A percentile compares a stretch with the other conserved stretches of the same genome.
Conservation (phyloP, 2,329 filamentous ascomycete genomes). For the Beauveria rudraprayagi region DNA sequence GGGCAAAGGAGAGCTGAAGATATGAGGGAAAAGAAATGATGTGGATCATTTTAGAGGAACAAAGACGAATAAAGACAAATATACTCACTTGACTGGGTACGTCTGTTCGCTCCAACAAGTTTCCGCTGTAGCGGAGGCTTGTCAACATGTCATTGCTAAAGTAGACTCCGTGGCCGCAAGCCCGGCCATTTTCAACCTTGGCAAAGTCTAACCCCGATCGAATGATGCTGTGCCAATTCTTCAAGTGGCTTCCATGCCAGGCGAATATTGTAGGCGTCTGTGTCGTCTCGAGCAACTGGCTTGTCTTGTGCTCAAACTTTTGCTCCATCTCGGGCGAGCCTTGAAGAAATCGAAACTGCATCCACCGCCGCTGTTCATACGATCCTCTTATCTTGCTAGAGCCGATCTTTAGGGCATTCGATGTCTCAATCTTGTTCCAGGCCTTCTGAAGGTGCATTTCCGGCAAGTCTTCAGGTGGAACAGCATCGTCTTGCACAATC, state of each 20-base stretch:
- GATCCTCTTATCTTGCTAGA: no score
- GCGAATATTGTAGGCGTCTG: conserved; percentile 66
- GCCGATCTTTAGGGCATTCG: conserved; percentile 31
- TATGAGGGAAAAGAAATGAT: no score
- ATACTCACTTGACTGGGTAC: no score
- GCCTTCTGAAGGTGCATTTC: conserved; percentile 2
- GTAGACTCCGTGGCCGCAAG: conserved; percentile 75
- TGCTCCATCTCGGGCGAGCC: conserved; percentile 82
- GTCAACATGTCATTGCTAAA: conserved; percentile 54
- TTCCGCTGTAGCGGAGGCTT: conserved; percentile 43
- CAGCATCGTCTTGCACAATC: conserved; percentile 63
- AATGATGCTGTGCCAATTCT: conserved; percentile 87
- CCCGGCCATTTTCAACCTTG: conserved; percentile 53
- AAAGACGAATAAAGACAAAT: no score
- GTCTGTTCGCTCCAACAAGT: no score
- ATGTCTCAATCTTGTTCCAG: conserved; percentile 36
- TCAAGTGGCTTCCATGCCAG: conserved; percentile 71
- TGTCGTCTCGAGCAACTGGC: conserved; percentile 38
- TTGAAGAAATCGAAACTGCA: conserved; percentile 83
- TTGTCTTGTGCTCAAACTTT: conserved; percentile 54
- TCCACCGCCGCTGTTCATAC: conserved; percentile 33
- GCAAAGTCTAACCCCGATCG: conserved; percentile 72
- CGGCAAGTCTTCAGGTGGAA: conserved; percentile 11
- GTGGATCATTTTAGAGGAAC: no score
- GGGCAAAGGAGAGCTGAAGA: no score